Conservation (phyloP, 345 rosid genomes). For the sweet orange (Citrus sinensis) region DNA sequence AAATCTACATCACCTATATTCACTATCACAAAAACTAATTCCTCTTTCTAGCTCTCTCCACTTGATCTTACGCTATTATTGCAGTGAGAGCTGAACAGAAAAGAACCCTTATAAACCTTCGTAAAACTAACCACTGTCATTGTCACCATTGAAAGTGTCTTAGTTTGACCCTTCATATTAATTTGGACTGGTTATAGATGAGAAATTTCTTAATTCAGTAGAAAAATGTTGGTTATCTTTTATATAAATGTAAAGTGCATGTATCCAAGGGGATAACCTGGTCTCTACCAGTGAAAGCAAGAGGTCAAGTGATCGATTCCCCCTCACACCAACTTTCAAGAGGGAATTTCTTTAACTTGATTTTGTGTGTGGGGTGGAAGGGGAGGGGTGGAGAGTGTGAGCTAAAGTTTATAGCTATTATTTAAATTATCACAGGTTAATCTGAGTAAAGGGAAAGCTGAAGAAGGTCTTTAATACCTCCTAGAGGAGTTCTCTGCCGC, state of each 20-base stretch:
- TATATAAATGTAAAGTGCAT: not conserved
- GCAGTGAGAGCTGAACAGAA: not conserved
- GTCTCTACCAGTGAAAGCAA: not conserved
- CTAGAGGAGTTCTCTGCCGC: constrained; percentile 21
- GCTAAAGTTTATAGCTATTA: not conserved
- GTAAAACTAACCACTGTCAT: not conserved
- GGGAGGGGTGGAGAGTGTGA: not conserved
- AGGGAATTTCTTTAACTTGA: not conserved
- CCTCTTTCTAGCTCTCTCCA: not conserved
- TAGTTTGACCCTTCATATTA: not conserved
- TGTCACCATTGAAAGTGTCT: not conserved
- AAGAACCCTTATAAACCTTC: not conserved
- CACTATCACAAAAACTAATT: not conserved
- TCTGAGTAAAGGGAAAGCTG: not conserved
- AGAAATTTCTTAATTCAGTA: not conserved
- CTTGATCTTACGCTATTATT: not conserved
- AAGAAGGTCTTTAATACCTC: constrained; percentile 35
- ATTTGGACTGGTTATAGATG: not conserved
- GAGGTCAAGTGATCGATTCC: not conserved
- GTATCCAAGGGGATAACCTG: no score
- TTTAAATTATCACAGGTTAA: not conserved
- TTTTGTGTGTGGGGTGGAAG: not conserved
- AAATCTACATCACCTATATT: not conserved
- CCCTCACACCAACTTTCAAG: not conserved
- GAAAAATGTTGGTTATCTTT: not conserved